These are phyloP conservation scores for Eimeria necatrix DNA, from an alignment of 169 alveolate species.

Conservation along the genomic window DNA sequence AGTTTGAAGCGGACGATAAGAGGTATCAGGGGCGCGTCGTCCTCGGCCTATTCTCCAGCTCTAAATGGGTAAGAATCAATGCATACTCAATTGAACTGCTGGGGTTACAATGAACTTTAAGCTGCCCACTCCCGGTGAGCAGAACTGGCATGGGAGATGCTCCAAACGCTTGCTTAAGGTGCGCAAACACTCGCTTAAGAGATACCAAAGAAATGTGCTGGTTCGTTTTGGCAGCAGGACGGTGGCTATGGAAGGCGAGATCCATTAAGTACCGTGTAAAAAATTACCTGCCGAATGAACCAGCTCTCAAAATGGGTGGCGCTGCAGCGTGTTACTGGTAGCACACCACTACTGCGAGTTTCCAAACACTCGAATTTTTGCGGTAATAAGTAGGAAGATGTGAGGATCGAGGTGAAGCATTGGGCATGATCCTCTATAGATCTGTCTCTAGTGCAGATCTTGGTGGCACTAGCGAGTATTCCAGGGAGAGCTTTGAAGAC, in stretches of 20 bases:
- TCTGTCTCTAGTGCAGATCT: constrained; percentile 96
- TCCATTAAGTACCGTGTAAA: constrained; percentile 96
- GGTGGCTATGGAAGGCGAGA: constrained; percentile 95
- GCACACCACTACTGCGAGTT: constrained; percentile 88
- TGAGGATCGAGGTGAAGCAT: constrained; percentile 93
- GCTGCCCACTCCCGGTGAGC: constrained; percentile 96
- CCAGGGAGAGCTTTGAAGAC: constrained; percentile 96
- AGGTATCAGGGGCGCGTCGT: constrained; percentile 46
- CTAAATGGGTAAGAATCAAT: neutral
- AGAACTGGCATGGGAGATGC: constrained; percentile 97
- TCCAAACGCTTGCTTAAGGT: constrained; percentile 95
- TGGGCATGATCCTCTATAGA: constrained; percentile 94
- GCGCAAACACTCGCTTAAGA: constrained; percentile 94
- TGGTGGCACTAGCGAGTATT: constrained; percentile 96
- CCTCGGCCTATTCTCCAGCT: neutral
- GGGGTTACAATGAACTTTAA: constrained; percentile 90
- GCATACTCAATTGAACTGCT: constrained; percentile 77
- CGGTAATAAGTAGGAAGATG: constrained; percentile 95
- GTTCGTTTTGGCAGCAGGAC: constrained; percentile 93
- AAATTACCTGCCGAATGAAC: constrained; percentile 95
- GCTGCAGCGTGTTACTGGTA: constrained; percentile 95
- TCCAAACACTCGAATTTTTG: constrained; percentile 72
- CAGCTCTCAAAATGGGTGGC: constrained; percentile 96
- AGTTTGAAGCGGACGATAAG: constrained; percentile 94
- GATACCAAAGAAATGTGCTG: constrained; percentile 95